Evolutionary conservation across 371 early-diverging fungal genomes (phyloP).

Genomic region (Mucor plumbeus): DNA sequence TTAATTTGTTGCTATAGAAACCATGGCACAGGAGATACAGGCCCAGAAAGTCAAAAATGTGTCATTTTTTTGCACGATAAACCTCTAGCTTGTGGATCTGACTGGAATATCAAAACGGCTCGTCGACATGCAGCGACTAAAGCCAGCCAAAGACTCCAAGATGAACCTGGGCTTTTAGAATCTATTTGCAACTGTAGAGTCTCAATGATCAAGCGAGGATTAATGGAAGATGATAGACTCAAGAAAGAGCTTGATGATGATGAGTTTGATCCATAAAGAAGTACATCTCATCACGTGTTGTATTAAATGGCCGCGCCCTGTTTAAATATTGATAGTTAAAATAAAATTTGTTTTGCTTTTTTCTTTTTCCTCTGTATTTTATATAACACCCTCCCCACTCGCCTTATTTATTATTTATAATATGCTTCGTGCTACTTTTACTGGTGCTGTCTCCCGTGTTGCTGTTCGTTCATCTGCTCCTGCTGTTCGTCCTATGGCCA

Average conservation of each 20-base stretch:
- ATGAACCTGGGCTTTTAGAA: constrained; percentile 43
- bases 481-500: constrained; percentile 36
- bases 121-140: constrained; percentile 54
- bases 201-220: constrained; percentile 17
- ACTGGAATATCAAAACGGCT: constrained; percentile 58
- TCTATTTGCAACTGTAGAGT: constrained; percentile 44
- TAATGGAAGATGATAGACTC: constrained; percentile 8
- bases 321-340: constrained; percentile 3
- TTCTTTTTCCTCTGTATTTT: constrained; percentile 28
- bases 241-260: constrained; percentile 13
- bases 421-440: constrained; percentile 58
- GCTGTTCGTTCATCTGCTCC: constrained; percentile 41
- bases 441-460: constrained; percentile 48
- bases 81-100: constrained; percentile 43
- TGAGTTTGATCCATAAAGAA: constrained; percentile 1
- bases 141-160: constrained; percentile 40
- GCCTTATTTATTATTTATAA: constrained; percentile 31
- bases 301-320: constrained; percentile 25
- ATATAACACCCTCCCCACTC: constrained; percentile 43
- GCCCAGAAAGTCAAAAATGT: constrained; percentile 47
- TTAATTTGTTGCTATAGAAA: constrained; percentile 34
- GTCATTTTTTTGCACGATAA: constrained; percentile 57
- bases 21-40: constrained; percentile 36
- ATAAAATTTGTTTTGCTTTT: constrained; percentile 16
- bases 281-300: constrained; percentile 17